A percentile compares a stretch with the other conserved stretches of the same genome.
Conservation (phyloP, 495 filamentous ascomycete species). For the Achaetomiella virescens region DNA sequence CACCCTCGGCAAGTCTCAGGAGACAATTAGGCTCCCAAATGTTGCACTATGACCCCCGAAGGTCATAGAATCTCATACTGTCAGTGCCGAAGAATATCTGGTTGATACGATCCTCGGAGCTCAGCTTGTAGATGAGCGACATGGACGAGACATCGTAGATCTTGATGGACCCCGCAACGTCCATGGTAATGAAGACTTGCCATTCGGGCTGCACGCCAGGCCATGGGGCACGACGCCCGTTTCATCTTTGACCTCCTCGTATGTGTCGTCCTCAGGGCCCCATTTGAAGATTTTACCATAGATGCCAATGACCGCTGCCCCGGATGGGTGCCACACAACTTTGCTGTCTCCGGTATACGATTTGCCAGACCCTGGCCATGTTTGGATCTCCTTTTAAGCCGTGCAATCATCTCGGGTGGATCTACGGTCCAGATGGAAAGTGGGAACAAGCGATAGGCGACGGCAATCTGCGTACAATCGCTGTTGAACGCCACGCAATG, state of each 20-base stretch:
- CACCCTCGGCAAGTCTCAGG: background rate
- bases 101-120: background rate
- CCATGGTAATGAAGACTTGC: background rate
- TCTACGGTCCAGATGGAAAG: conserved; percentile 3
- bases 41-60: conserved; percentile 1
- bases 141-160: conserved; percentile 8
- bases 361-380: background rate
- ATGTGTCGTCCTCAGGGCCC: background rate
- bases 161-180: background rate
- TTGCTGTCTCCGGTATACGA: background rate
- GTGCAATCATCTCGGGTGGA: background rate
- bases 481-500: conserved; percentile 2
- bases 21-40: conserved; percentile 8
- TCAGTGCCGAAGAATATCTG: background rate
- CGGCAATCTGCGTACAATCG: conserved; percentile 6
- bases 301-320: background rate
- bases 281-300: background rate
- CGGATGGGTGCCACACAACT: conserved; percentile 3
- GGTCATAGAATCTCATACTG: background rate
- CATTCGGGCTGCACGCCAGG: conserved; percentile 4
- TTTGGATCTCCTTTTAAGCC: background rate
- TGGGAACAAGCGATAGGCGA: background rate
- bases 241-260: background rate
- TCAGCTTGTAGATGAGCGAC: conserved; percentile 5
- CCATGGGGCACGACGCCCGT: background rate